Base-by-base conservation (phyloP, 192 early-diverging fungal species). In the Mortierella hygrophila region DNA sequence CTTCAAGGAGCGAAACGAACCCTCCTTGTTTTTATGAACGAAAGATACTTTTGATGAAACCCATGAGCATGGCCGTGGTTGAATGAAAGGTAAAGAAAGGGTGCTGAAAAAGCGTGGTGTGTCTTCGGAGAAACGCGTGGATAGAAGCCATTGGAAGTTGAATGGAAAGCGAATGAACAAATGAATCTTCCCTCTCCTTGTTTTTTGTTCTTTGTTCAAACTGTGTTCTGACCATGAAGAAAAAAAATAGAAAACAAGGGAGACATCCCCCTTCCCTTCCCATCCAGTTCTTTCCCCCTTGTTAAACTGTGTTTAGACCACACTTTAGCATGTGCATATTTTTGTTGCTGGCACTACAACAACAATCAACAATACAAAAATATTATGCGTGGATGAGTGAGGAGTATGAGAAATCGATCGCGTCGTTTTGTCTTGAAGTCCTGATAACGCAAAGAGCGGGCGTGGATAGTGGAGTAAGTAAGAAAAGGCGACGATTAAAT, bases 291-390 rank as follows among this genome's bases (percentile, higher is more conserved):
- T 71, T 38, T 54, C 42, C 32, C 20, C 72, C 40, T 55, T 71
- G 29, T 68, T 35, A 77, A 83, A 83, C 82, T 83, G 82, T 83
- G 82, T 83, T 83, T 83, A 77, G 82, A 83, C 82, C 82, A 83
- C 81, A 52, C 71, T n/a, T 35, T 32, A 65, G 60, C 60, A 70
- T 70, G 69, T 38, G 69, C 69, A 70, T 70, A n/a, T 42, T 70
- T 38, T 20, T 40, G 47, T 49, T 49, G 13, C 15, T 0, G 15
- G 4, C 0, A 1, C 44, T 2, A 13, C 70, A 42, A 23, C 23
- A 21, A 47, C 18, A 42, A 32, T 26, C 68, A 72, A 10, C 37
- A n/a, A 42, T 23, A 47, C 21, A 23, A 47, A 46, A 72, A 72
- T 11, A 65, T 65, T 32, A 65, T 65, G 11, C 60, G 60, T 65